phyloP scores from a whole-genome alignment of 441 rosid species.

The Populus hybrid region DNA sequence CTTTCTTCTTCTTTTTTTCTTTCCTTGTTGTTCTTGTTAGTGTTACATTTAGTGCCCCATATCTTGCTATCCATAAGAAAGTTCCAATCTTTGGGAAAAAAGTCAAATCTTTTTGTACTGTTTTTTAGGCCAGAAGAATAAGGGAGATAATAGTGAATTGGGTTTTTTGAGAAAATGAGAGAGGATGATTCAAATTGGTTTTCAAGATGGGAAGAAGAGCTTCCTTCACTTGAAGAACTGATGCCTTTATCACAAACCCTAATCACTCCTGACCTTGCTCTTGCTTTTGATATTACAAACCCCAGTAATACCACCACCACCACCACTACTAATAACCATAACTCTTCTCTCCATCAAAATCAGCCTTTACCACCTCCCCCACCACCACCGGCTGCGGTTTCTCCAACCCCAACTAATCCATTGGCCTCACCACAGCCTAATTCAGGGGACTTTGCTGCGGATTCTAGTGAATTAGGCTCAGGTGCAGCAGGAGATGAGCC shows the following conservation, averaged over 20 bases:
- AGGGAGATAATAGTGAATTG: slow-evolving; percentile 4
- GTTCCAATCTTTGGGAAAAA: neutral
- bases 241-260: slow-evolving; percentile 86
- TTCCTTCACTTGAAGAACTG: slow-evolving; percentile 79
- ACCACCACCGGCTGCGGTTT: slow-evolving; percentile 28
- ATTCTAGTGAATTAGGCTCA: slow-evolving; percentile 62
- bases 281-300: slow-evolving; percentile 76
- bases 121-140: neutral
- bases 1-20: neutral
- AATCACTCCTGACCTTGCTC: slow-evolving; percentile 87
- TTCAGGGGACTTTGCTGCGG: slow-evolving; percentile 57
- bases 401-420: slow-evolving; percentile 35
- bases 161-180: slow-evolving; percentile 42
- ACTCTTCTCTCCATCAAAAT: slow-evolving; percentile 25
- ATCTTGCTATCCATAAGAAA: neutral
- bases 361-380: slow-evolving; percentile 39
- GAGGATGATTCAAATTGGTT: slow-evolving; percentile 75
- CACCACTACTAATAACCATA: slow-evolving; percentile 15
- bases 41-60: neutral
- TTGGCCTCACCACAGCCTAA: slow-evolving; percentile 45
- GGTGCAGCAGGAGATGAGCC: slow-evolving; percentile 74
- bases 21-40: neutral
- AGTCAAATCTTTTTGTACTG: neutral
- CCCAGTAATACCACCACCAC: slow-evolving; percentile 24
- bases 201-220: slow-evolving; percentile 75